Evolutionary conservation across 140 eudicot species (phyloP), one percentile per base, ranked within the genome.

Genomic region (Senecio squalidus): DNA sequence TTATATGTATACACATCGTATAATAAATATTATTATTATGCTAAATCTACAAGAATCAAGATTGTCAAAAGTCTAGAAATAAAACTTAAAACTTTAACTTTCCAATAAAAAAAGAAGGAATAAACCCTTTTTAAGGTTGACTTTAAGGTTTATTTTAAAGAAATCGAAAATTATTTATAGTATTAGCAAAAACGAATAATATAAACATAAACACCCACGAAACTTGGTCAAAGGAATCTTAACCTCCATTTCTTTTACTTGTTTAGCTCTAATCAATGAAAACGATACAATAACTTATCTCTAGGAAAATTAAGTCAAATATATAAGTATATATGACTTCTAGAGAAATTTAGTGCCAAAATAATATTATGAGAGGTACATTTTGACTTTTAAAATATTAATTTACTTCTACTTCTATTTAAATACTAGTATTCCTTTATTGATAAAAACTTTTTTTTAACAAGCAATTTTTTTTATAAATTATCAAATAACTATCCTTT

Each of bases 201-300:
- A 28, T 46, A 47, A 29, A 29, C 4, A 25, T 46, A 45, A 27
- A 28, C 45, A 13, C 47, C 14, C 14, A 30, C 21, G 21, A 30
- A 29, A 47, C 39, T 33, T 34, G 48, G 68, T 29, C 69, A 62
- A 62, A 24, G 46, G 68, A 62, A 62, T 62, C 58, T 46, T 46
- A 8, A 45, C 4, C 47, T 21, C 1, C n/a, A 38, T 59, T 41
- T 17, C 18, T 43, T 8, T 28, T 31, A 48, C 48, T 47, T 62
- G 48, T 30, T 63, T 45, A 6, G 31, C 17, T 27, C 27, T 29
- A 31, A 31, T 9, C 22, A 18, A 30, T 30, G 31, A 46, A 58
- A 57, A 36, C 49, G 38, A 30, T 20, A 11, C 33, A 20, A 31
- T 6, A 30, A 30, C 56, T 46, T 47, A 5, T 62, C n/a, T 46